Evolutionary conservation across 1,284 basidiomycete species (phyloP).

Genomic region (Porphyrellus sp.): DNA sequence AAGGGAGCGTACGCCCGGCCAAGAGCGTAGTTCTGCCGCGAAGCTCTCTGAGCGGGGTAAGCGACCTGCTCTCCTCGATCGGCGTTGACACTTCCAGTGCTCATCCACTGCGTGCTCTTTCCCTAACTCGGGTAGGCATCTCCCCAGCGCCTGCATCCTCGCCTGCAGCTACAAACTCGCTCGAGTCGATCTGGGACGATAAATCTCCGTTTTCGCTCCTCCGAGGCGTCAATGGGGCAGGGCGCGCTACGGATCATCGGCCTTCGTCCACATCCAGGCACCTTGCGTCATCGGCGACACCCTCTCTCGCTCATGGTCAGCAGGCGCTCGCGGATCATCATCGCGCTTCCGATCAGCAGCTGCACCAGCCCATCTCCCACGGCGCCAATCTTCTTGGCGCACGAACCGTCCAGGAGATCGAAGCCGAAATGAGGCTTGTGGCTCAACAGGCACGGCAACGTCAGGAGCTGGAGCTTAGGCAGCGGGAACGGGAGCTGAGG

Average conservation of each 20-base stretch:
- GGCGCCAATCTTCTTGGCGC: constrained; percentile 45
- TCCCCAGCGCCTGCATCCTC: constrained; percentile 34
- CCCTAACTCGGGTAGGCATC: constrained; percentile 30
- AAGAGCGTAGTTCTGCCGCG: constrained; percentile 22
- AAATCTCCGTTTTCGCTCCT: constrained; percentile 71
- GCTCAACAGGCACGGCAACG: constrained; percentile 46
- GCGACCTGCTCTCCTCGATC: constrained; percentile 18
- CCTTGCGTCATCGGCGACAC: constrained; percentile 20
- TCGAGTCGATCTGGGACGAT: constrained; percentile 78
- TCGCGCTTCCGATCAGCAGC: constrained; percentile 33
- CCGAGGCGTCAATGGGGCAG: constrained; percentile 50
- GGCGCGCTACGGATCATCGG: constrained; percentile 37
- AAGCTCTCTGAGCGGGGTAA: constrained; percentile 32
- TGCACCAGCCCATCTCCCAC: constrained; percentile 34
- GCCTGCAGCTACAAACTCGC: constrained; percentile 39
- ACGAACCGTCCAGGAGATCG: constrained; percentile 89
- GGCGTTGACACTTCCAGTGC: constrained; percentile 3
- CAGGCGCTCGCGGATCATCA: constrained; percentile 25
- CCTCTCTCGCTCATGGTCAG: constrained; percentile 21
- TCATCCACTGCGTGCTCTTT: constrained; percentile 11
- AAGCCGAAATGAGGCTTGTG: constrained; percentile 79
- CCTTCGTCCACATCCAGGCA: constrained; percentile 28
- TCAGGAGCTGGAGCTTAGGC: constrained; percentile 37
- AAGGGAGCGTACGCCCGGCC: constrained; percentile 31
- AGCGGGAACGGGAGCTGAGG: constrained; percentile 35